A percentile compares a stretch with the other conserved stretches of the same genome.
Evolutionary conservation across 2,329 filamentous ascomycete genomes (phyloP).

Genomic region (Gaeumannomyces sp.): DNA sequence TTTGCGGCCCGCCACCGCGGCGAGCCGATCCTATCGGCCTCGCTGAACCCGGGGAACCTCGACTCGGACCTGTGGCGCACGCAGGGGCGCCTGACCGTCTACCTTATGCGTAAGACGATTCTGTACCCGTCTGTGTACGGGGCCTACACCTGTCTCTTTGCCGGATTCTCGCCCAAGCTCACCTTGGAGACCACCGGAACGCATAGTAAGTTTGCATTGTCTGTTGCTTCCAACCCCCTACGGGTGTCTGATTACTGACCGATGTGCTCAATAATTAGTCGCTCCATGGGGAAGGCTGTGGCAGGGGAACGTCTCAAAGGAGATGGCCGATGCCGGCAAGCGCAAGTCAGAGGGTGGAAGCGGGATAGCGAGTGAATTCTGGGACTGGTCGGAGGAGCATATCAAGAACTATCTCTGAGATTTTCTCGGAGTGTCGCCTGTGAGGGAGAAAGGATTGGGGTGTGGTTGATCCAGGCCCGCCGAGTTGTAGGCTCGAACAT

Average conservation of each 20-base stretch:
- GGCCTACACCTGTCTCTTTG: conserved; percentile 42
- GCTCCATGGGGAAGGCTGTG: conserved; percentile 13
- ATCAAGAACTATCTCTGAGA: conserved; percentile 2
- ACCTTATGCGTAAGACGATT: conserved; percentile 21
- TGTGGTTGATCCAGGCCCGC: neutral
- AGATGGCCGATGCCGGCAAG: conserved; percentile 9
- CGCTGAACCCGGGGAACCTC: conserved; percentile 35
- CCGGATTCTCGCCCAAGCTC: conserved; percentile 37
- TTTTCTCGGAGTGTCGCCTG: neutral
- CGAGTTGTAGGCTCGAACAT: no score
- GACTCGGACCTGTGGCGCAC: conserved; percentile 30
- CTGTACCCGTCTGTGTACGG: conserved; percentile 29
- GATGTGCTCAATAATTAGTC: conserved; percentile 1
- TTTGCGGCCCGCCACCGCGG: conserved; percentile 13
- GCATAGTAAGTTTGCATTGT: conserved; percentile 1
- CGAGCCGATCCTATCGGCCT: conserved; percentile 12
- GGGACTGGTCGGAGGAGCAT: conserved; percentile 14
- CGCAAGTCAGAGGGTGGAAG: conserved; percentile 11
- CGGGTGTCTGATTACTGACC: neutral
- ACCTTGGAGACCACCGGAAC: conserved; percentile 24
- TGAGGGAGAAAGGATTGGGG: no score
- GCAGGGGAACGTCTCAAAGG: neutral
- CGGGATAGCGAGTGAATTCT: conserved; percentile 10
- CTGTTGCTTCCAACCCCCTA: neutral
- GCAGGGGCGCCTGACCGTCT: conserved; percentile 18